Base-by-base conservation (phyloP, 768 basidiomycete genomes). In the Lentinula raphanica region DNA sequence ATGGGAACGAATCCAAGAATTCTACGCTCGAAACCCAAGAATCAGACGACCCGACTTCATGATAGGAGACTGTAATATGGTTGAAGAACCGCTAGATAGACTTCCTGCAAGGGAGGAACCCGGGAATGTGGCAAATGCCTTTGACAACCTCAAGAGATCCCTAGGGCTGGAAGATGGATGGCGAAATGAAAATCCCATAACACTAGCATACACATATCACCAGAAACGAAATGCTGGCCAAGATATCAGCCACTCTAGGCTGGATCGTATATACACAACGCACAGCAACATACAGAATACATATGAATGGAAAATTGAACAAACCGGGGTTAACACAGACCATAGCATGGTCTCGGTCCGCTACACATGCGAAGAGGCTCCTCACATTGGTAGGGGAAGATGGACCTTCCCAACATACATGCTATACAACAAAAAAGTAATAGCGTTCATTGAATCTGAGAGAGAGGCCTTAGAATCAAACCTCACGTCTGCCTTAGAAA, bases 31-130 rank as follows among this genome's bases (percentile, higher is more conserved):
- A 6, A 58, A 58, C 9, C n/a, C n/a, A n/a, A n/a, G n/a, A n/a
- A n/a, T n/a, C n/a, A n/a, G n/a, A n/a, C 62, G 53, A 45, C 72
- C 69, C 3, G 70, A 78, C 29, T 12, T 76, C 0, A 58, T 81
- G 48, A 31, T 72, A 0, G 77, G 77, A 0, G 77, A 82, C 58
- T 73, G 74, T 40, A 80, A 82, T 60, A 29, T 79, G 0, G 71
- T 73, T 0, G 76, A 80, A 55, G 72, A 76, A 1, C 17, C 59
- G 0, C 56, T 79, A 0, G 78, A 80, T 55, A 8, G 73, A 0
- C 45, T 74, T 0, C 77, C 77, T 1, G 36, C 56, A 0, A 59
- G 60, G 0, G 1, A 15, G 0, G 74, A 79, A 35, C 23, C 58
- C 0, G 12, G 45, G 1, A 11, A 9, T 0, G 58, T 68, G 1